phyloP scores from a whole-genome alignment of 1,139 yeast genomes.

The Tardiomyces blankii region DNA sequence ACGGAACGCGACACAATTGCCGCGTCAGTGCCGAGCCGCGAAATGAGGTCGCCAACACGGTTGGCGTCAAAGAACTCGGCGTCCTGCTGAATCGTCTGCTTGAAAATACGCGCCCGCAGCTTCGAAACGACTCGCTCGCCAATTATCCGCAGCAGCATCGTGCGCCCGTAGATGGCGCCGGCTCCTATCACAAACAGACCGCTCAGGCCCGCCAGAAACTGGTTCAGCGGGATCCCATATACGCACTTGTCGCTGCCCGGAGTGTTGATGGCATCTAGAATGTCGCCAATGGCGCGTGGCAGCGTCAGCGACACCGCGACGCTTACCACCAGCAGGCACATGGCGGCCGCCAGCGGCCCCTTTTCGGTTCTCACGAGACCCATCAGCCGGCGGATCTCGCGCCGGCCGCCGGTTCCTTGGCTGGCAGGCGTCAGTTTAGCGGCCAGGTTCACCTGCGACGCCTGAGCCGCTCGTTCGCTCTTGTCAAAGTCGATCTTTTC shows the following conservation, averaged over 20 bases:
- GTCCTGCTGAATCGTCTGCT: constrained; percentile 72
- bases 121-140: constrained; percentile 86
- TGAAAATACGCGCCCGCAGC: constrained; percentile 64
- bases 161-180: constrained; percentile 68
- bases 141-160: constrained; percentile 56
- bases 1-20: constrained; percentile 80
- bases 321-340: constrained; percentile 46
- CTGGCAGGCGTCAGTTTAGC: constrained; percentile 18
- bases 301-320: constrained; percentile 60
- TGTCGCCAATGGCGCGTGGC: constrained; percentile 73
- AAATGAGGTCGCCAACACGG: constrained; percentile 86
- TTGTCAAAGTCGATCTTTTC: constrained; percentile 1
- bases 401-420: constrained; percentile 25
- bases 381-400: constrained; percentile 40
- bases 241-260: constrained; percentile 30
- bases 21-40: constrained; percentile 80
- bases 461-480: constrained; percentile 22
- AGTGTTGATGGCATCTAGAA: constrained; percentile 45
- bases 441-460: constrained; percentile 23
- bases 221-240: constrained; percentile 38
- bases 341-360: constrained; percentile 44
- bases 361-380: constrained; percentile 41
- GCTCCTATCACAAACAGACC: constrained; percentile 60
- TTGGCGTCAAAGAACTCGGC: constrained; percentile 88
- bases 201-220: constrained; percentile 39